A percentile compares a stretch with the other conserved stretches of the same genome.
phyloP scores from a whole-genome alignment of 2,329 filamentous ascomycete species.

The Geosmithia morbida region DNA sequence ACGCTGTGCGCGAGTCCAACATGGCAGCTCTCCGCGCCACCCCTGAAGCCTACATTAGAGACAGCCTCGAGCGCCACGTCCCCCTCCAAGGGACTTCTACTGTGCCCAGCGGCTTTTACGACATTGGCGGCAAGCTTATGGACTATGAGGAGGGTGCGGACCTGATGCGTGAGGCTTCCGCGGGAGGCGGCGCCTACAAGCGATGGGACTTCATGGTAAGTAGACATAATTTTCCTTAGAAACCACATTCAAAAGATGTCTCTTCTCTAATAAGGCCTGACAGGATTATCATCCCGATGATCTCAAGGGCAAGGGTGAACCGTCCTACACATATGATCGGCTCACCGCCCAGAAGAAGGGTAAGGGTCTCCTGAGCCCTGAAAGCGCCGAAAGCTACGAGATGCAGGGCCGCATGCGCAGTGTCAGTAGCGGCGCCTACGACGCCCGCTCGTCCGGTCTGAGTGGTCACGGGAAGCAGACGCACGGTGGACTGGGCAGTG shows the following conservation, averaged over 20 bases:
- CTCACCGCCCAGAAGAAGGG: slow-evolving; percentile 43
- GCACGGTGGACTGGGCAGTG: slow-evolving; percentile 31
- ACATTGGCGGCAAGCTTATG: slow-evolving; percentile 56
- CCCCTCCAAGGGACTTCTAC: slow-evolving; percentile 69
- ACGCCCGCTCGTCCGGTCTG: slow-evolving; percentile 7
- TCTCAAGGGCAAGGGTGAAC: slow-evolving; percentile 71
- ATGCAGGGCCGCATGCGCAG: slow-evolving; percentile 33
- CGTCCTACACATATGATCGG: slow-evolving; percentile 56
- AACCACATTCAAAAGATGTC: background rate
- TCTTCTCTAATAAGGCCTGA: slow-evolving; percentile 11
- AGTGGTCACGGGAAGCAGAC: slow-evolving; percentile 12
- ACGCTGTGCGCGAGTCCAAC: slow-evolving; percentile 61
- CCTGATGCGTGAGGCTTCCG: slow-evolving; percentile 60
- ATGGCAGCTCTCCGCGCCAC: slow-evolving; percentile 68
- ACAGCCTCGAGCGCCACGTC: slow-evolving; percentile 57
- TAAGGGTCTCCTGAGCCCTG: slow-evolving; percentile 16
- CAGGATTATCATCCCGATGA: slow-evolving; percentile 61
- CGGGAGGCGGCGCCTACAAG: slow-evolving; percentile 60
- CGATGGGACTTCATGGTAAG: slow-evolving; percentile 61
- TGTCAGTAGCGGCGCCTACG: slow-evolving; percentile 20
- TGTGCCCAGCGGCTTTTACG: slow-evolving; percentile 58
- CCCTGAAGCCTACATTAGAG: slow-evolving; percentile 60
- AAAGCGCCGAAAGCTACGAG: slow-evolving; percentile 20
- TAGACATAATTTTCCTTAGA: no score
- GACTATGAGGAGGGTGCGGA: slow-evolving; percentile 77